phyloP scores from a whole-genome alignment of 306 rosid genomes.

The Crotalaria pallida region DNA sequence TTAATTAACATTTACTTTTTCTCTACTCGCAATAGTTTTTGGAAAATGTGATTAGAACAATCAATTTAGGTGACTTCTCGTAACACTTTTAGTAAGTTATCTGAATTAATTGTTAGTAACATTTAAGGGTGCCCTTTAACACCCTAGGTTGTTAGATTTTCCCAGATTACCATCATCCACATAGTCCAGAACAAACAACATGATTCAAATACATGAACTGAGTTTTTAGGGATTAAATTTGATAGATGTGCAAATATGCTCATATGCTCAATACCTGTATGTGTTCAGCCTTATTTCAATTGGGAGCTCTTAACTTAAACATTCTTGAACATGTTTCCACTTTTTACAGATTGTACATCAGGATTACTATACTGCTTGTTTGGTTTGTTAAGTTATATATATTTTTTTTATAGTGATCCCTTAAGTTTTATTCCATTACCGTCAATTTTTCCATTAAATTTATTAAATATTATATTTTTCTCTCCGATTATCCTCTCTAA shows the following conservation, averaged over 20 bases:
- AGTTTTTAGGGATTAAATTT: neutral
- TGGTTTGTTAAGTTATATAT: too few species aligned
- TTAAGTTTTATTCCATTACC: too few species aligned
- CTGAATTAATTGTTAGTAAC: too few species aligned
- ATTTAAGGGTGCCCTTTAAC: neutral
- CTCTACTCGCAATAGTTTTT: neutral
- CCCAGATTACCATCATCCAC: neutral
- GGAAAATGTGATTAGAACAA: too few species aligned
- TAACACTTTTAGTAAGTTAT: too few species aligned
- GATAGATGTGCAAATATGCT: neutral
- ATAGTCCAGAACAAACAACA: neutral
- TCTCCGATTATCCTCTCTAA: too few species aligned
- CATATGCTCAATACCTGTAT: neutral
- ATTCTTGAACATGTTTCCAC: neutral
- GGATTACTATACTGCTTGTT: too few species aligned
- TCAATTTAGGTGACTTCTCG: too few species aligned
- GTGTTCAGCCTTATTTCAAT: neutral
- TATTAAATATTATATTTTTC: too few species aligned
- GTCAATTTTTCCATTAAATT: too few species aligned
- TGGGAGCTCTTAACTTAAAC: neutral
- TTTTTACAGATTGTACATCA: too few species aligned
- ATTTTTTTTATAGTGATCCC: too few species aligned
- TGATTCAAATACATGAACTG: neutral
- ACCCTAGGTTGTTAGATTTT: neutral
- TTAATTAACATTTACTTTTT: neutral